Evolutionary conservation across 306 rosid species (phyloP), one percentile per base, ranked within the genome.

Genomic region (Vicia sativa): DNA sequence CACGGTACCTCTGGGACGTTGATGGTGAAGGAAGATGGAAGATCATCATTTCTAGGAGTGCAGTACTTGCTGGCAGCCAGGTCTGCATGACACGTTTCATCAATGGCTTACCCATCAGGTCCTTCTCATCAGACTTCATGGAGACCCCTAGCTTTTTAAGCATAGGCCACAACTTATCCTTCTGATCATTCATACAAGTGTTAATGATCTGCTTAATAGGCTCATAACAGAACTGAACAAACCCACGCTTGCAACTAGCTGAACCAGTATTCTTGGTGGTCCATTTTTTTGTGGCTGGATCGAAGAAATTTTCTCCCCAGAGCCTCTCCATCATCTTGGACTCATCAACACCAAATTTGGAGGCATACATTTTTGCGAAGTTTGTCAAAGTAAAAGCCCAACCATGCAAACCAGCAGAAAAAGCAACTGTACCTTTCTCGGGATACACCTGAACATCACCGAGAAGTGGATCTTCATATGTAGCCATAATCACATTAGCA

Each of bases 51-150:
- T 92, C 98, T 82, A 92, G 64, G 0, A 90, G 85, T 1, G 95
- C 97, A 31, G 0, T 83, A 19, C 95, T 84, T 3, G 98, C 96
- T 44, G 96, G 96, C 3, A 92, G 88, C 98, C 98, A 92, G 11
- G 88, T 92, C 76, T 92, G 98, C 98, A 92, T 89, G 34, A 92
- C 98, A 65, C 96, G 85, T 73, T 92, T 92, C 98, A 92, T 92
- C 87, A 92, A 56, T 3, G 92, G 66, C 73, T 92, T 92, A 2
- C 92, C 90, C 89, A 84, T 82, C 55, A 92, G 71, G 0, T 92
- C 98, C 70, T 86, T 92, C 69, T 92, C 98, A 0, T 92, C 96
- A 19, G 91, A 71, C 83, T 93, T 93, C 96, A 90, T 86, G 71
- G 80, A 76, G 26, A 88, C 92, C 0, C 86, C 81, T 1, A 92